phyloP scores from a whole-genome alignment of 2,329 filamentous ascomycete species.

The Penicillium sp. region DNA sequence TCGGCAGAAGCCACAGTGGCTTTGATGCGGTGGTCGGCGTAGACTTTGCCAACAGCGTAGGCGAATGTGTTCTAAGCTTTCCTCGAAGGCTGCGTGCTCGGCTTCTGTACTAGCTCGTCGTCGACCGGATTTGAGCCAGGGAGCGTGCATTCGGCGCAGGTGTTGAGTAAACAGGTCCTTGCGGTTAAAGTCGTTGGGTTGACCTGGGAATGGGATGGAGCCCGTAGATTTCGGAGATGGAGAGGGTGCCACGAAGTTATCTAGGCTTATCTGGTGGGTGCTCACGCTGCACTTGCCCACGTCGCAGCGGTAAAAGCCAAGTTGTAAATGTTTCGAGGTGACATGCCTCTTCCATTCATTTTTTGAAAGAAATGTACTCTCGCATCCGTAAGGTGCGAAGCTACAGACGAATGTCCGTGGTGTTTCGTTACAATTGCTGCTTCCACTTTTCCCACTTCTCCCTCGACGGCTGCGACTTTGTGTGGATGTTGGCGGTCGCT shows the following conservation, averaged over 20 bases:
- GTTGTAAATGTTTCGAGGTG: conserved; percentile 71
- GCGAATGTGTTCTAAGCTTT: conserved; percentile 57
- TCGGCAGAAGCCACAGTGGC: conserved; percentile 62
- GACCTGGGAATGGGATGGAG: conserved; percentile 27
- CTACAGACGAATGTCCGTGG: conserved; percentile 66
- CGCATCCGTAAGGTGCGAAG: conserved; percentile 74
- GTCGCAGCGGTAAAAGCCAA: conserved; percentile 73
- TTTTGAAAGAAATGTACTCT: conserved; percentile 70
- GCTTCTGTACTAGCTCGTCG: conserved; percentile 22
- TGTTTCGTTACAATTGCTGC: conserved; percentile 29
- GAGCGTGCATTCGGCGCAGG: conserved; percentile 77
- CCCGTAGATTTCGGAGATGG: conserved; percentile 19
- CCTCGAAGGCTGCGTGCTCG: conserved; percentile 46
- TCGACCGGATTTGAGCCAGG: conserved; percentile 51
- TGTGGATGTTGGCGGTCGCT: conserved; percentile 4
- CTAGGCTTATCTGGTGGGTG: conserved; percentile 9
- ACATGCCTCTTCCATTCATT: conserved; percentile 97
- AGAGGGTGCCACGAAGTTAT: conserved; percentile 4
- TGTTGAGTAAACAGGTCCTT: conserved; percentile 92
- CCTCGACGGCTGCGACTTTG: conserved; percentile 9
- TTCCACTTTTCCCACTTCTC: not conserved
- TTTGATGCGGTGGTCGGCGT: conserved; percentile 59
- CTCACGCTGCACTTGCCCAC: conserved; percentile 54
- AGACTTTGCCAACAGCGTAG: conserved; percentile 59
- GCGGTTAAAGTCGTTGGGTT: conserved; percentile 74